phyloP scores from a whole-genome alignment of 495 filamentous ascomycete genomes.

The Pyronema domesticum region DNA sequence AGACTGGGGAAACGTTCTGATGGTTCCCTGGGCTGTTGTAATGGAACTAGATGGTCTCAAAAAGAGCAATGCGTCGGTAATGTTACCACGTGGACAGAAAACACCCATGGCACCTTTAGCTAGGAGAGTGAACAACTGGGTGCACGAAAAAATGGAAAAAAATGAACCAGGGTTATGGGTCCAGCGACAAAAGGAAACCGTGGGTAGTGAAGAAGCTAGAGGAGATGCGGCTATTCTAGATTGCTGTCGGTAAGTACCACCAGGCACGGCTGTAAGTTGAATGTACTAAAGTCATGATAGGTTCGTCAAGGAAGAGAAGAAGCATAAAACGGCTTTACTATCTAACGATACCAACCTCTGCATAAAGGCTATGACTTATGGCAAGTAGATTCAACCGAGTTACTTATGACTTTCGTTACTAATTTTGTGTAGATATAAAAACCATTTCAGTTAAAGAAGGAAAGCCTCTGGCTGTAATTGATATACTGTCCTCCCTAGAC shows the following conservation, averaged over 20 bases:
- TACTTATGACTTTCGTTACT: background rate
- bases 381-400: constrained; percentile 5
- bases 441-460: background rate
- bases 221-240: constrained; percentile 22
- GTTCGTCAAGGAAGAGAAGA: constrained; percentile 6
- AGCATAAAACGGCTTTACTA: constrained; percentile 13
- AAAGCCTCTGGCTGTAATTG: too few relatives aligned
- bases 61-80: constrained; percentile 7
- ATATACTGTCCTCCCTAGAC: too few relatives aligned
- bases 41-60: constrained; percentile 23
- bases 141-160: constrained; percentile 9
- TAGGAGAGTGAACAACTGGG: constrained; percentile 18
- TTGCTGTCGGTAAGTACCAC: constrained; percentile 17
- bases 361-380: constrained; percentile 18
- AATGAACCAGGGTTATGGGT: constrained; percentile 19
- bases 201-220: constrained; percentile 5
- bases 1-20: constrained; percentile 16
- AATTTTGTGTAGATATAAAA: background rate
- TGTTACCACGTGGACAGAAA: background rate
- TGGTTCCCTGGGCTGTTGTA: constrained; percentile 22
- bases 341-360: constrained; percentile 22
- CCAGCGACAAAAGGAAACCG: constrained; percentile 20
- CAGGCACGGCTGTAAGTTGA: background rate
- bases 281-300: background rate
- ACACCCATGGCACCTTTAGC: constrained; percentile 8